These are phyloP conservation scores for Fraxinus cuspidata DNA, from an alignment of 257 asterid genomes.

Conservation along the genomic window DNA sequence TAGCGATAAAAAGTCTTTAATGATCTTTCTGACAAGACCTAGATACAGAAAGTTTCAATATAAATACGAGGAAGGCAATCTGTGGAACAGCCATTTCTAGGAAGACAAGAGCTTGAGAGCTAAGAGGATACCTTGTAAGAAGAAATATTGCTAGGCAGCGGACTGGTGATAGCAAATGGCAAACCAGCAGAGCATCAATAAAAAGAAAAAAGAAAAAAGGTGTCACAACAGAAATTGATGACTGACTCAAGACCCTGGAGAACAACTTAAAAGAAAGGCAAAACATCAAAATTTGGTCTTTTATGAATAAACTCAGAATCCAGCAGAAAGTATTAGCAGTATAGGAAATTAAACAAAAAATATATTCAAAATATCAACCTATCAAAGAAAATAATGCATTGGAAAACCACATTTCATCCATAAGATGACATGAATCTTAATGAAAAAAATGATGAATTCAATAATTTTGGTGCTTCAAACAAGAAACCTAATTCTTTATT, in stretches of 20 bases:
- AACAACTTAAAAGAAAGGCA: slow-evolving; percentile 10
- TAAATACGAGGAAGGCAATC: neutral
- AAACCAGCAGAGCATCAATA: slow-evolving; percentile 24
- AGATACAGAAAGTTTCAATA: neutral
- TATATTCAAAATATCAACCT: neutral
- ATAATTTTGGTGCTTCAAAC: neutral
- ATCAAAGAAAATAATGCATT: neutral
- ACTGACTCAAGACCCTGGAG: slow-evolving; percentile 19
- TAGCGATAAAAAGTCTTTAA: neutral
- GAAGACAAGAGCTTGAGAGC: slow-evolving; percentile 12
- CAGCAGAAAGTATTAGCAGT: neutral
- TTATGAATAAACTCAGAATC: neutral
- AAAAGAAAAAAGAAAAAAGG: slow-evolving; percentile 11
- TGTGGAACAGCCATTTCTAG: neutral
- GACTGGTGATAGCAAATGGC: slow-evolving; percentile 47
- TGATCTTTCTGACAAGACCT: neutral
- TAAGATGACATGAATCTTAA: neutral
- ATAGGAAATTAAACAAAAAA: neutral
- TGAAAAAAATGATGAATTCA: neutral
- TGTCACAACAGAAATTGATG: slow-evolving; percentile 32
- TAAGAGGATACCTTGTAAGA: slow-evolving; percentile 80
- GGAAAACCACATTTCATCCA: neutral
- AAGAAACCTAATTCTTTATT: neutral
- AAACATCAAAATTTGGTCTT: neutral
- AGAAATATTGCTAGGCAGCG: slow-evolving; percentile 83